These are phyloP conservation scores for Cyathus striatus DNA, from an alignment of 768 basidiomycete species.

Conservation along the genomic window DNA sequence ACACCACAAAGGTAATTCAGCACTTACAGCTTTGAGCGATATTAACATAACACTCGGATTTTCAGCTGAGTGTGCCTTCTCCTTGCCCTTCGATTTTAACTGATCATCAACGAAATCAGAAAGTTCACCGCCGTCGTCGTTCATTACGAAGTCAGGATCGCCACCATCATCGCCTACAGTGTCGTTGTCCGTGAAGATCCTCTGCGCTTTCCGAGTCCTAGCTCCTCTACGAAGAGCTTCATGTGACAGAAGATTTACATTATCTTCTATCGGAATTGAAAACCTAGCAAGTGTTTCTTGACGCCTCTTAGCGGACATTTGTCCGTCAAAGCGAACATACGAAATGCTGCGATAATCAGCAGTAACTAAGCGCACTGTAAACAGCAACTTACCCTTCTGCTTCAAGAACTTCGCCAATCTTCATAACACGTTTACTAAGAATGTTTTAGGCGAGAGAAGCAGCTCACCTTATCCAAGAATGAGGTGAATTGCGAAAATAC, in stretches of 20 bases:
- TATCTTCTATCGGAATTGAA: conserved; percentile 53
- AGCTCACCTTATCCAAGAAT: conserved; percentile 70
- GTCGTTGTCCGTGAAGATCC: neutral
- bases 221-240: neutral
- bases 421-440: neutral
- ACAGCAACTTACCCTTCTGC: conserved; percentile 46
- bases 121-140: conserved; percentile 20
- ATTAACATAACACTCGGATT: conserved; percentile 84
- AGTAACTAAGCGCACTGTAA: neutral
- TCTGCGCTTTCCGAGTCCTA: no score
- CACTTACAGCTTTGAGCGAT: conserved; percentile 70
- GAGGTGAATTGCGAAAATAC: conserved; percentile 90
- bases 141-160: conserved; percentile 28
- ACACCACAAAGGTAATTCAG: no score
- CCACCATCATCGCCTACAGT: conserved; percentile 16
- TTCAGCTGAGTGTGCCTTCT: conserved; percentile 22
- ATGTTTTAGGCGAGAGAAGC: neutral
- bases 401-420: conserved; percentile 71
- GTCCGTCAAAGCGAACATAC: conserved; percentile 80
- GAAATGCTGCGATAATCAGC: conserved; percentile 44
- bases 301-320: conserved; percentile 76
- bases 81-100: conserved; percentile 26
- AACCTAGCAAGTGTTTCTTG: conserved; percentile 76
- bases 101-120: conserved; percentile 22
- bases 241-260: neutral